Conservation (phyloP, 495 filamentous ascomycete species). For the Talaromyces ruber region DNA sequence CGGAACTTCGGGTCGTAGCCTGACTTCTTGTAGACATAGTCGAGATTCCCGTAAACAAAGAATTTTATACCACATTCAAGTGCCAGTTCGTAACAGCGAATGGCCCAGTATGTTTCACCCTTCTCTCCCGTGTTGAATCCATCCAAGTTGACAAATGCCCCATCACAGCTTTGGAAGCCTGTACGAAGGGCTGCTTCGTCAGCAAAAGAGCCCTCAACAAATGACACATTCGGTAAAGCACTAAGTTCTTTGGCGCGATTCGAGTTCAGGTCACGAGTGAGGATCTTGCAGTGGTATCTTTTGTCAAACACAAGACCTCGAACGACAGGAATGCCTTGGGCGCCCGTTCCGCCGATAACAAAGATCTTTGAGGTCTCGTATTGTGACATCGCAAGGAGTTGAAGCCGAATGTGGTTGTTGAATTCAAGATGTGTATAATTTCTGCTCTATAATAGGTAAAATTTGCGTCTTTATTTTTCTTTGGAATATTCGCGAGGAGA, state of each 20-base stretch:
- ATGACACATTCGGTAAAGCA: slow-evolving; percentile 28
- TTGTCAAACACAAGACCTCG: slow-evolving; percentile 29
- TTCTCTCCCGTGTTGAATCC: slow-evolving; percentile 46
- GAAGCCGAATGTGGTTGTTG: not conserved
- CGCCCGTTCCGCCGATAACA: slow-evolving; percentile 45
- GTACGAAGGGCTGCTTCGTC: slow-evolving; percentile 31
- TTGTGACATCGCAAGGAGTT: not conserved
- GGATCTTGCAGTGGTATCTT: slow-evolving; percentile 33
- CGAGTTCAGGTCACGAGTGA: slow-evolving; percentile 38
- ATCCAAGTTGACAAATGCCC: slow-evolving; percentile 46
- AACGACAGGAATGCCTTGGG: slow-evolving; percentile 43
- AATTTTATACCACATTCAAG: slow-evolving; percentile 39
- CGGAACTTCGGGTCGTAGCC: slow-evolving; percentile 37
- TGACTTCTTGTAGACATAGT: slow-evolving; percentile 36
- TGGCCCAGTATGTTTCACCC: slow-evolving; percentile 46
- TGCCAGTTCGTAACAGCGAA: slow-evolving; percentile 46
- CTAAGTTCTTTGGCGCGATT: slow-evolving; percentile 28
- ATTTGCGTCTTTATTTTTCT: not conserved
- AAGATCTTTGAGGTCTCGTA: slow-evolving; percentile 16
- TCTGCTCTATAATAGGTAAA: not conserved
- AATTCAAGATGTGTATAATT: not conserved
- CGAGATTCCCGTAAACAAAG: slow-evolving; percentile 43
- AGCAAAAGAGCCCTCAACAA: slow-evolving; percentile 37
- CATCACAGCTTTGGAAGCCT: slow-evolving; percentile 32
- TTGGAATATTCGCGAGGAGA: too few relatives aligned